These are phyloP conservation scores for Fusarium staphyleae DNA, from an alignment of 2,329 filamentous ascomycete genomes.

Conservation along the genomic window DNA sequence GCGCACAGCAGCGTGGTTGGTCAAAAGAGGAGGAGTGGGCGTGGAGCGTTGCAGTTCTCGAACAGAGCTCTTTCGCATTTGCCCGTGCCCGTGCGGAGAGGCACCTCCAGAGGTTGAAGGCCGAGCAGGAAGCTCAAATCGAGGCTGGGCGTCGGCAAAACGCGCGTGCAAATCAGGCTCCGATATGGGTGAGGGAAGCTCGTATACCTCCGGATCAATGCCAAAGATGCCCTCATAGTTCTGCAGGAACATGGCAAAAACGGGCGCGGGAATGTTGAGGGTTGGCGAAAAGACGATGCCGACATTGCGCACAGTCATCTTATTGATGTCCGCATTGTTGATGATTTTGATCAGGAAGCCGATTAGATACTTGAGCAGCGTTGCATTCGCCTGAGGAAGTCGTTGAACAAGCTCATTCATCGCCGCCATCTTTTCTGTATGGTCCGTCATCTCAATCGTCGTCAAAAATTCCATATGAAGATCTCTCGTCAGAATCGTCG, in stretches of 20 bases:
- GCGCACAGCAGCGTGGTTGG: slow-evolving; percentile 44
- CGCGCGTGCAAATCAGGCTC: slow-evolving; percentile 47
- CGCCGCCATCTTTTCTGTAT: slow-evolving; percentile 76
- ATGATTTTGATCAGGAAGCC: slow-evolving; percentile 92
- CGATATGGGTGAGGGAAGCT: slow-evolving; percentile 57
- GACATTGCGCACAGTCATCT: slow-evolving; percentile 98
- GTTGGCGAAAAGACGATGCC: slow-evolving; percentile 98
- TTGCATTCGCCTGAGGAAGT: slow-evolving; percentile 80
- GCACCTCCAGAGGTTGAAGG: slow-evolving; percentile 59
- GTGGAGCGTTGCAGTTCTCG: slow-evolving; percentile 47
- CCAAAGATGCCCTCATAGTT: slow-evolving; percentile 90
- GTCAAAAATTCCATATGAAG: slow-evolving; percentile 88
- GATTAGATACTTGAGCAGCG: slow-evolving; percentile 83
- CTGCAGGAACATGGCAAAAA: slow-evolving; percentile 92
- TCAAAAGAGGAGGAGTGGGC: slow-evolving; percentile 59
- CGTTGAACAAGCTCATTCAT: slow-evolving; percentile 81
- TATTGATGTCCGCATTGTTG: slow-evolving; percentile 88
- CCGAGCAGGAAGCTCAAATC: slow-evolving; percentile 50
- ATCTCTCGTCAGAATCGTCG: slow-evolving; percentile 89
- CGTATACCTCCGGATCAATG: slow-evolving; percentile 69
- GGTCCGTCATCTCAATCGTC: slow-evolving; percentile 79
- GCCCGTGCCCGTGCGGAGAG: slow-evolving; percentile 61
- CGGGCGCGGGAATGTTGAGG: slow-evolving; percentile 91
- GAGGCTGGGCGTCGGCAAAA: slow-evolving; percentile 41
- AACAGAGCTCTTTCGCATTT: slow-evolving; percentile 48